phyloP scores from a whole-genome alignment of 2,329 filamentous ascomycete genomes.

The Diaporthe vaccinii region DNA sequence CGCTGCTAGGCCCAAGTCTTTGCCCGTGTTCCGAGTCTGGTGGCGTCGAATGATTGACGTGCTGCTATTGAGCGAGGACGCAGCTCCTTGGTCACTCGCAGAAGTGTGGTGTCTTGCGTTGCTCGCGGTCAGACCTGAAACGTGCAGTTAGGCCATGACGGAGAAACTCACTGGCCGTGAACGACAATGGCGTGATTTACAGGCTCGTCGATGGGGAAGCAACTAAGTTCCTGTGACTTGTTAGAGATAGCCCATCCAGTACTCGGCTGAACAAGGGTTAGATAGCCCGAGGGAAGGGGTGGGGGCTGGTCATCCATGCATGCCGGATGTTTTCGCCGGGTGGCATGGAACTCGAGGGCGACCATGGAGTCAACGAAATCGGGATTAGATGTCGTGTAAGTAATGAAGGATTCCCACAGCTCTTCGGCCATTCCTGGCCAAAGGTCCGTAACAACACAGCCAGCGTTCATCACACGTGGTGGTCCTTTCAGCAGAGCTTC shows the following conservation, averaged over 20 bases:
- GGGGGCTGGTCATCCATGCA: not conserved
- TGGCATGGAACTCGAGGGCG: not conserved
- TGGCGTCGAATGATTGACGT: not conserved
- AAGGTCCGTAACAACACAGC: not conserved
- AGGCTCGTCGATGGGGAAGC: not conserved
- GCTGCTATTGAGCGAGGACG: not conserved
- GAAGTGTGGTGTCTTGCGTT: not conserved
- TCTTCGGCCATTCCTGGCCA: slow-evolving; percentile 1
- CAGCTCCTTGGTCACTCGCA: not conserved
- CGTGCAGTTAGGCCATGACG: not conserved
- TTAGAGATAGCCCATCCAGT: not conserved
- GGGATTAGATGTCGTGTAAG: not conserved
- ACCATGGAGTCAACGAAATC: not conserved
- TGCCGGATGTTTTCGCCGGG: not conserved
- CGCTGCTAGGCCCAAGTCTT: not conserved
- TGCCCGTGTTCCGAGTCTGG: not conserved
- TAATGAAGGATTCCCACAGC: not conserved
- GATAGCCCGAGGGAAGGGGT: no score
- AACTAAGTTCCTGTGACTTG: not conserved
- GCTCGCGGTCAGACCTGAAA: not conserved
- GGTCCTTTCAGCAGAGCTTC: not conserved
- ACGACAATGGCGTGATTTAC: not conserved
- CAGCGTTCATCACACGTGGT: not conserved
- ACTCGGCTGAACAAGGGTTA: not conserved
- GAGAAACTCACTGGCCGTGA: not conserved